Evolutionary conservation across 352 stramenopile genomes (phyloP).

Genomic region (Thalassiosira mediterranea): DNA sequence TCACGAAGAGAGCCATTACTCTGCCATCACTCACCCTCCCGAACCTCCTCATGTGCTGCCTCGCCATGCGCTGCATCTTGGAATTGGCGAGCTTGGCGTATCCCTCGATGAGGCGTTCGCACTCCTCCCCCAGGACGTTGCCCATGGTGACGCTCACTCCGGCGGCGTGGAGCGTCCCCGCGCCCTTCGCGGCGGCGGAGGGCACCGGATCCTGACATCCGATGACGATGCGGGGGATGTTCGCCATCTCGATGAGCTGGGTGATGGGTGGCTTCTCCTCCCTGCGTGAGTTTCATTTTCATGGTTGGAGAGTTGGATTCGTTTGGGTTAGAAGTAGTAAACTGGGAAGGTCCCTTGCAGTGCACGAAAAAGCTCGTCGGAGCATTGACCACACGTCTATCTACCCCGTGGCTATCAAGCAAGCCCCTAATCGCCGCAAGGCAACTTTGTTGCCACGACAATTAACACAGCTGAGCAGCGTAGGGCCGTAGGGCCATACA

Average conservation of each 20-base stretch:
- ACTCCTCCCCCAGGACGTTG: constrained; percentile 56
- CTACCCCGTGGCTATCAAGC: no score
- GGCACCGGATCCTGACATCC: constrained; percentile 68
- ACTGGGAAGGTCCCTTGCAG: no score
- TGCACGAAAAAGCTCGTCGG: no score
- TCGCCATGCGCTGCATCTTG: constrained; percentile 66
- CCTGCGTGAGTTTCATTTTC: not conserved
- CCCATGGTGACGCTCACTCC: constrained; percentile 70
- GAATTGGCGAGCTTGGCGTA: constrained; percentile 62
- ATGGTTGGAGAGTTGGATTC: no score
- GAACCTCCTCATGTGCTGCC: constrained; percentile 61
- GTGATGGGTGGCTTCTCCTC: constrained; percentile 69
- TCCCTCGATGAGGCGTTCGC: constrained; percentile 59
- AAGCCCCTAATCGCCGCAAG: no score
- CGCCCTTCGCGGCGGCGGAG: constrained; percentile 56
- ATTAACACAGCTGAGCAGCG: no score
- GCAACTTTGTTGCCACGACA: no score
- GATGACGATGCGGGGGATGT: constrained; percentile 72
- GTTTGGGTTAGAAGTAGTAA: not conserved
- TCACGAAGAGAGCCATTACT: not conserved
- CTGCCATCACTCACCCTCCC: constrained; percentile 40
- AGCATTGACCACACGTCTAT: no score
- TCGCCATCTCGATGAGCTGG: constrained; percentile 68
- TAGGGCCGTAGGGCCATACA: no score
- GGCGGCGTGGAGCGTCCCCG: constrained; percentile 55